A percentile compares a stretch with the other conserved stretches of the same genome.
Conservation (phyloP, 225 moss, liverwort and hornwort genomes). For the Sphagnum tenellum region DNA sequence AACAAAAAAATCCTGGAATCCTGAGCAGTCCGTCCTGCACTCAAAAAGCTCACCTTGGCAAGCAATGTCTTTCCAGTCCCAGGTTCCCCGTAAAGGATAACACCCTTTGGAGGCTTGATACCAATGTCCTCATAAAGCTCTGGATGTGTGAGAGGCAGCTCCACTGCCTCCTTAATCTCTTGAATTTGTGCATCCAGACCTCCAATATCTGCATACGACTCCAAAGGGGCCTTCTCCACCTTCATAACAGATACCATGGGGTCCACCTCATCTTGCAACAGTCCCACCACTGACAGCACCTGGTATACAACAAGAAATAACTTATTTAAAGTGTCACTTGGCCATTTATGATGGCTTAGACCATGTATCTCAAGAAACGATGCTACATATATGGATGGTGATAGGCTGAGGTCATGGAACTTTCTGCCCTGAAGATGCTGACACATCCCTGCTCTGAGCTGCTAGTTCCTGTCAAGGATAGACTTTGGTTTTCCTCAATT, state of each 20-base stretch:
- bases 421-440: no score
- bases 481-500: not conserved
- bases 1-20: not conserved
- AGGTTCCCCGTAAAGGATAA: constrained; percentile 92
- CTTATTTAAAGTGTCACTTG: not conserved
- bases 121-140: constrained; percentile 99
- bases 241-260: constrained; percentile 99
- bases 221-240: constrained; percentile 94
- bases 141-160: constrained; percentile 90
- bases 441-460: no score
- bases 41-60: constrained; percentile 49
- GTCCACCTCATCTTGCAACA: constrained; percentile 93
- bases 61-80: constrained; percentile 97
- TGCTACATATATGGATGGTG: not conserved
- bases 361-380: not conserved
- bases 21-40: not conserved
- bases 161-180: constrained; percentile 98
- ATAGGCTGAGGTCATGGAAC: not conserved
- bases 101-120: constrained; percentile 95
- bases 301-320: constrained; percentile 14
- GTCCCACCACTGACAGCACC: constrained; percentile 91
- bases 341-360: not conserved
- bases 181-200: constrained; percentile 96
- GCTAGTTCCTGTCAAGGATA: no score
- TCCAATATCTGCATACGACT: constrained; percentile 97